Evolutionary conservation across 176 grass and related monocot species (phyloP).

Genomic region (Chrysopogon serrulatus): DNA sequence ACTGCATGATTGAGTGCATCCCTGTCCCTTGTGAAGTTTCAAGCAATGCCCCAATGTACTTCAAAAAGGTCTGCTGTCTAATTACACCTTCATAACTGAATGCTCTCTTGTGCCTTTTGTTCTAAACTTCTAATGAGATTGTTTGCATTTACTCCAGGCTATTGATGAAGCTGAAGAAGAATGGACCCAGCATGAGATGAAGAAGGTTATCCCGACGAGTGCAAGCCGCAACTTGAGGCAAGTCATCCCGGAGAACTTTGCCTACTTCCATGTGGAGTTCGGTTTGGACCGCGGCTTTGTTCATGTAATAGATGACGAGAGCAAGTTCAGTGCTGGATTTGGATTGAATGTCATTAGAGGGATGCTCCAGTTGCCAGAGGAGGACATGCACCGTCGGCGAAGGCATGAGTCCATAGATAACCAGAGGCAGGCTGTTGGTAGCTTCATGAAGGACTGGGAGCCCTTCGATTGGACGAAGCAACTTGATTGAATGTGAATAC

Average conservation of each 20-base stretch:
- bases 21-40: constrained; percentile 68
- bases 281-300: constrained; percentile 80
- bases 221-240: constrained; percentile 62
- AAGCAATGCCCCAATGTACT: constrained; percentile 85
- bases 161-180: constrained; percentile 95
- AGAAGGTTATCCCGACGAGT: constrained; percentile 82
- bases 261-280: constrained; percentile 96
- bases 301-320: constrained; percentile 92
- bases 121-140: background rate
- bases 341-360: constrained; percentile 83
- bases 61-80: constrained; percentile 70
- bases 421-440: constrained; percentile 55
- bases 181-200: constrained; percentile 88
- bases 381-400: constrained; percentile 75
- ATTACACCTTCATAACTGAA: background rate
- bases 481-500: constrained; percentile 46
- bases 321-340: constrained; percentile 69
- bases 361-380: constrained; percentile 69
- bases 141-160: constrained; percentile 40
- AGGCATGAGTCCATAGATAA: constrained; percentile 70
- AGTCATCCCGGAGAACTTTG: constrained; percentile 80
- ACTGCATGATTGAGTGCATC: constrained; percentile 90
- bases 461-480: constrained; percentile 84
- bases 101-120: background rate
- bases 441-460: constrained; percentile 72